Base-by-base conservation (phyloP, 306 rosid species). In the Luffa acutangula region DNA sequence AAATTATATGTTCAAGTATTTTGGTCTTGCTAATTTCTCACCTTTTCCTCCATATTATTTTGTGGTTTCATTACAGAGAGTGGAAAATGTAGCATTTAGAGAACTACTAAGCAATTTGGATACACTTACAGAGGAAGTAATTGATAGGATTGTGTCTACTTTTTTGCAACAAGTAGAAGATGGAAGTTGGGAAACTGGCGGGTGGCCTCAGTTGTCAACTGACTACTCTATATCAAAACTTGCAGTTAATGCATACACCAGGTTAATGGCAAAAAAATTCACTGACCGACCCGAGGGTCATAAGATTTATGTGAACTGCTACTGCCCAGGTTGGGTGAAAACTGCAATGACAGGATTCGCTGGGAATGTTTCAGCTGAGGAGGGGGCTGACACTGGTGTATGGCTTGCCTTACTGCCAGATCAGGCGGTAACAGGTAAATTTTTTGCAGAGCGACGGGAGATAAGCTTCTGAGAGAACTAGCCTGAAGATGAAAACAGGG, bases 241-340 rank as follows among this genome's bases (percentile, higher is more conserved):
- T 66, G 98, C 96, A 8, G 91, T 93, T 4, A 93, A 93, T 84
- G 87, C 91, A 45, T 90, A 88, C 79, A 90, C 97, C 71, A 90
- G 94, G 82, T 79, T 90, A 58, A 77, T 88, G 93, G 97, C 93
- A 10, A 86, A 80, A 79, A 66, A 83, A 73, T 84, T 92, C 25
- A 80, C 85, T 5, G 90, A 87, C 36, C 84, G 88, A 74, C 84
- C 85, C 1, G 92, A 92, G 12, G 97, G 90, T 63, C 85, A 89
- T 85, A 93, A 87, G 76, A 90, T 93, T 52, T 90, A 82, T 57
- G 89, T 93, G 31, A 93, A 93, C 78, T 86, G 96, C 74, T 93
- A 88, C 66, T 93, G 97, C 84, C 98, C 96, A 2, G 98, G 98
- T 34, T 93, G 94, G 97, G 97, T 89, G 51, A 93, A 93, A 90